Percentiles rank a stretch among this genome's conserved stretches.
Conservation (phyloP, 306 rosid species). For the Purshia tridentata region DNA sequence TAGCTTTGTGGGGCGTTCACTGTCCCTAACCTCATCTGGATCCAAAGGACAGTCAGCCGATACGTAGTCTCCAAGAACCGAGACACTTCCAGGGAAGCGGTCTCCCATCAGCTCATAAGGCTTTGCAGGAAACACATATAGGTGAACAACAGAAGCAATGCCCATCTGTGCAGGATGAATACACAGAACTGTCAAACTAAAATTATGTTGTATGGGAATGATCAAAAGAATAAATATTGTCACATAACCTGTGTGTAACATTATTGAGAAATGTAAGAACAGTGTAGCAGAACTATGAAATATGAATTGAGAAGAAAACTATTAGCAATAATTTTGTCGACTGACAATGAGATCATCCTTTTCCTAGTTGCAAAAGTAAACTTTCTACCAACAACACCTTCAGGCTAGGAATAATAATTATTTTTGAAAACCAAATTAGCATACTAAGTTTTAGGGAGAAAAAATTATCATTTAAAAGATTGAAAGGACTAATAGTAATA, state of each 20-base stretch:
- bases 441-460: not conserved
- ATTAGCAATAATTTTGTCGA: not conserved
- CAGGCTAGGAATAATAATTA: not conserved
- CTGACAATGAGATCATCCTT: not conserved
- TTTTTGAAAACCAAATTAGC: not conserved
- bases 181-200: slow-evolving; percentile 52
- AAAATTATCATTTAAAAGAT: not conserved
- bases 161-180: slow-evolving; percentile 91
- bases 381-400: not conserved
- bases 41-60: slow-evolving; percentile 92
- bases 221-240: not conserved
- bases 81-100: slow-evolving; percentile 64
- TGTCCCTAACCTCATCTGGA: slow-evolving; percentile 97
- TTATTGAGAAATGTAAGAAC: not conserved
- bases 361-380: not conserved
- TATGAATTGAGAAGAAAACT: not conserved
- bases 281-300: not conserved
- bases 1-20: slow-evolving; percentile 93
- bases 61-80: slow-evolving; percentile 95
- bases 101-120: slow-evolving; percentile 98
- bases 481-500: not conserved
- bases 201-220: slow-evolving; percentile 1
- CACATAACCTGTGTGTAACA: not conserved
- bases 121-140: slow-evolving; percentile 91
- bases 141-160: slow-evolving; percentile 93